A percentile compares a stretch with the other conserved stretches of the same genome.
Conservation (phyloP, 73 alveolate genomes). For the Effrenium voratum region DNA sequence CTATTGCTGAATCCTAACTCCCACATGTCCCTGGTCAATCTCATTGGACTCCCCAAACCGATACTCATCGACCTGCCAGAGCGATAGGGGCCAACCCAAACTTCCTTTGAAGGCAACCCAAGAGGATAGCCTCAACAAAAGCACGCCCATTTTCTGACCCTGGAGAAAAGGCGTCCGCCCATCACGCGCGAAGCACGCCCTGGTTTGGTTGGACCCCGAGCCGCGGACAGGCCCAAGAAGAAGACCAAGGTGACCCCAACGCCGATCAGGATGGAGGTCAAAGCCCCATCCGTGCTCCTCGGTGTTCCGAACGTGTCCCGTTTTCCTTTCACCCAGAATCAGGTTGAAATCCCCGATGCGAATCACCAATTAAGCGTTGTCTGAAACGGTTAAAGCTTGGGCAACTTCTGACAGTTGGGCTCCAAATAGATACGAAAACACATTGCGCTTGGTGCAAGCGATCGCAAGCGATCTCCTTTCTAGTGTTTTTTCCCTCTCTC, state of each 20-base stretch:
- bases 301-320: neutral
- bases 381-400: too few species aligned
- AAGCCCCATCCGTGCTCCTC: conserved; percentile 59
- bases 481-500: too few species aligned
- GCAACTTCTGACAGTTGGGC: too few species aligned
- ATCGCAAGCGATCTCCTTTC: too few species aligned
- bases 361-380: too few species aligned
- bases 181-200: neutral
- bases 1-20: too few species aligned
- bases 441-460: too few species aligned
- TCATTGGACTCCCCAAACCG: neutral
- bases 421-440: too few species aligned
- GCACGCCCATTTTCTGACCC: neutral
- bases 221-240: conserved; percentile 49
- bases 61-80: neutral
- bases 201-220: neutral
- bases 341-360: neutral
- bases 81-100: neutral
- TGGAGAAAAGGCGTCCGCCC: neutral
- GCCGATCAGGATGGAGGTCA: conserved; percentile 63
- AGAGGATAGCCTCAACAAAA: neutral
- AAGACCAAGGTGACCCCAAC: conserved; percentile 78
- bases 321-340: neutral
- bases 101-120: neutral
- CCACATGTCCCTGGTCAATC: too few species aligned